Evolutionary conservation across 768 basidiomycete species (phyloP).

Genomic region (Podaxis sp.): DNA sequence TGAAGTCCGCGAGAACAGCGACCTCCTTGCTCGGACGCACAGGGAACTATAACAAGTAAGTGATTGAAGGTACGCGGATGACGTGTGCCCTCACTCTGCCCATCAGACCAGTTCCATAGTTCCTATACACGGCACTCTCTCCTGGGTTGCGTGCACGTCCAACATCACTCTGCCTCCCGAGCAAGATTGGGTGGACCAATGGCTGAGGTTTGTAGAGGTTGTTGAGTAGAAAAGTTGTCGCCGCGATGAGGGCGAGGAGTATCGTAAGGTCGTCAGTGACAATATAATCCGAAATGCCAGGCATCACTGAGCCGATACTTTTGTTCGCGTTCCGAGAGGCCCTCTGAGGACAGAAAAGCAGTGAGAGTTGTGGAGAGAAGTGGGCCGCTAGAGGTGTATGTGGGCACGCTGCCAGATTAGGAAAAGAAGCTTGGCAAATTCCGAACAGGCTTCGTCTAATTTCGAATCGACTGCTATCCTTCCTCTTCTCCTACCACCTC

Average conservation of each 20-base stretch:
- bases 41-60: conserved; percentile 54
- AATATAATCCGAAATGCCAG: conserved; percentile 53
- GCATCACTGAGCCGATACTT: conserved; percentile 18
- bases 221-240: conserved; percentile 73
- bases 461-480: conserved; percentile 4
- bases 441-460: conserved; percentile 8
- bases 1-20: conserved; percentile 60
- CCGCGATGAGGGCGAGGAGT: conserved; percentile 70
- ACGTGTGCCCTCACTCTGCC: conserved; percentile 52
- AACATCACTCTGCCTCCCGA: conserved; percentile 90
- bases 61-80: background rate
- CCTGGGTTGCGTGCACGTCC: conserved; percentile 75
- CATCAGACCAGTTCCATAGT: conserved; percentile 83
- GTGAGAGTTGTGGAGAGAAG: background rate
- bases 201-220: conserved; percentile 80
- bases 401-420: background rate
- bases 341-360: background rate
- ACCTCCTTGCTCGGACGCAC: conserved; percentile 70
- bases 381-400: background rate
- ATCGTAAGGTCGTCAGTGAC: conserved; percentile 80
- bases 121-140: conserved; percentile 88
- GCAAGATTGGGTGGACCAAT: conserved; percentile 89
- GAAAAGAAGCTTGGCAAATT: conserved; percentile 12
- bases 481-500: conserved; percentile 6
- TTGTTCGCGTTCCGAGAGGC: background rate